phyloP scores from a whole-genome alignment of 176 grass and related monocot species.

The Melocanna baccifera region DNA sequence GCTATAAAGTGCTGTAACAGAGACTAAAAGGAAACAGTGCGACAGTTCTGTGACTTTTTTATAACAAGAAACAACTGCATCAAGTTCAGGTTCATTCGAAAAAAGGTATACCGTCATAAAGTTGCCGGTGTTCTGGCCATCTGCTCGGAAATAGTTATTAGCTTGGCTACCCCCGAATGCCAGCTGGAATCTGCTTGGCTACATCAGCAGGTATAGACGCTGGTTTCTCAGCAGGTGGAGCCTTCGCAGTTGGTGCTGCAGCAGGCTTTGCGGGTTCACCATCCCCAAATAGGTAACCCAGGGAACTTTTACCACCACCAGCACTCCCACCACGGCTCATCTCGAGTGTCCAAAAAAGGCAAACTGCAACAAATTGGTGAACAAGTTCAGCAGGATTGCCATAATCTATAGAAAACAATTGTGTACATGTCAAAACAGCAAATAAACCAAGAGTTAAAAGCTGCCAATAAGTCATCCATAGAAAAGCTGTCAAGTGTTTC shows the following conservation, averaged over 20 bases:
- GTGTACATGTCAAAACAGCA: background rate
- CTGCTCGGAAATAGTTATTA: slow-evolving; percentile 64
- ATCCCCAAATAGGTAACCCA: slow-evolving; percentile 71
- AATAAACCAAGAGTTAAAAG: background rate
- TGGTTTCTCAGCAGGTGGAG: slow-evolving; percentile 45
- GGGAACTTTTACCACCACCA: slow-evolving; percentile 65
- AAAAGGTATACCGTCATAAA: slow-evolving; percentile 60
- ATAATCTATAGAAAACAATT: background rate
- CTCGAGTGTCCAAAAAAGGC: slow-evolving; percentile 3
- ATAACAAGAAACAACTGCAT: background rate
- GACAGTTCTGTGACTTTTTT: background rate
- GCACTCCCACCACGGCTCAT: slow-evolving; percentile 80
- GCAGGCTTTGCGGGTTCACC: slow-evolving; percentile 43
- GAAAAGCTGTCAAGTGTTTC: too few species aligned
- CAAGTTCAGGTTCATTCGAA: background rate
- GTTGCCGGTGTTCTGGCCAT: slow-evolving; percentile 77
- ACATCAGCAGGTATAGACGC: slow-evolving; percentile 29
- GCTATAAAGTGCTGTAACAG: background rate
- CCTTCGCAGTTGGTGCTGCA: slow-evolving; percentile 10
- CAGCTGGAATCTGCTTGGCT: slow-evolving; percentile 60
- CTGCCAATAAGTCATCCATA: background rate
- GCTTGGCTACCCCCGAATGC: slow-evolving; percentile 50
- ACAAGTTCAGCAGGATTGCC: background rate
- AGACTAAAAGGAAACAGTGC: background rate
- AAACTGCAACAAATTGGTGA: background rate